Conservation (phyloP, 345 rosid genomes). For the Melaleuca alternifolia region DNA sequence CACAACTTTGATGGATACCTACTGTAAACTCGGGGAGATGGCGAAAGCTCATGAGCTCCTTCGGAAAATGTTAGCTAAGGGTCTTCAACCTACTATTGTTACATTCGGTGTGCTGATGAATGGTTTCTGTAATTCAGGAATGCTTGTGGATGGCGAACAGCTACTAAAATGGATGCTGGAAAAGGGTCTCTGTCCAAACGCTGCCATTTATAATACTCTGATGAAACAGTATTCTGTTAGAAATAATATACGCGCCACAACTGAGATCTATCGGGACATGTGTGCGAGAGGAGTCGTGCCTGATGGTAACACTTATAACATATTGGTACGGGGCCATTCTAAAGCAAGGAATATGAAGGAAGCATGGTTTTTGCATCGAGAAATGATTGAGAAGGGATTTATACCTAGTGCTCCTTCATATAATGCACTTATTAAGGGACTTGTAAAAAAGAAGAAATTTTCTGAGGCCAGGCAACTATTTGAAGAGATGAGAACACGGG, state of each 20-base stretch:
- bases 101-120: slow-evolving; percentile 89
- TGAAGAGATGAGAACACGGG: slow-evolving; percentile 61
- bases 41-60: slow-evolving; percentile 53
- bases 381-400: slow-evolving; percentile 64
- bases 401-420: slow-evolving; percentile 44
- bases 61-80: slow-evolving; percentile 63
- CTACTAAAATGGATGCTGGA: slow-evolving; percentile 80
- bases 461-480: slow-evolving; percentile 63
- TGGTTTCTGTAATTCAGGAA: slow-evolving; percentile 76
- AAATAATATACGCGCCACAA: slow-evolving; percentile 40
- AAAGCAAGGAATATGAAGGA: slow-evolving; percentile 99
- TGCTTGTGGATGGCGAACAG: slow-evolving; percentile 71
- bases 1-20: slow-evolving; percentile 78
- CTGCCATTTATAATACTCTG: slow-evolving; percentile 68
- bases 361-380: slow-evolving; percentile 69
- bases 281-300: slow-evolving; percentile 48
- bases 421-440: slow-evolving; percentile 63
- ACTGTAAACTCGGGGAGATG: slow-evolving; percentile 69
- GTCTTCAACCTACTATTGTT: slow-evolving; percentile 62
- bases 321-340: slow-evolving; percentile 75
- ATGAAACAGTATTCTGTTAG: slow-evolving; percentile 64
- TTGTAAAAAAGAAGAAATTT: slow-evolving; percentile 59
- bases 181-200: slow-evolving; percentile 69
- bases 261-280: slow-evolving; percentile 50
- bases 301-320: slow-evolving; percentile 72